Conservation (phyloP, 495 filamentous ascomycete genomes). For the Penicillium verhagenii region DNA sequence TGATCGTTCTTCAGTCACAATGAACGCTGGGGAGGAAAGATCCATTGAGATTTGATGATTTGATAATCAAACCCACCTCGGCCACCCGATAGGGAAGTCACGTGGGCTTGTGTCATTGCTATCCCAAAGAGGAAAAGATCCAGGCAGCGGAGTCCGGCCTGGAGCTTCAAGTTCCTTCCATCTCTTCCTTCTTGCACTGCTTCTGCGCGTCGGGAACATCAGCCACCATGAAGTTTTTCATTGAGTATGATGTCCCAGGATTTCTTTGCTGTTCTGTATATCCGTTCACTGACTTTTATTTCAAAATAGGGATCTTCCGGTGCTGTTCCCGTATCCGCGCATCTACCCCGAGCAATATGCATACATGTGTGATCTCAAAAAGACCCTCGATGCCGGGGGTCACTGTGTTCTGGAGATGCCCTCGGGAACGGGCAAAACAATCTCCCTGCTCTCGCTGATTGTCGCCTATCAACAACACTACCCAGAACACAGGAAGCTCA, state of each 20-base stretch:
- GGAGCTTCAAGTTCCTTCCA: constrained; percentile 7
- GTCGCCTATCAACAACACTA: constrained; percentile 93
- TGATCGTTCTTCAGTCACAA: constrained; percentile 3
- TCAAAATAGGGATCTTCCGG: constrained; percentile 70
- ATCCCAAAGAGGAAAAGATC: constrained; percentile 37
- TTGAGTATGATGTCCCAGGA: constrained; percentile 59
- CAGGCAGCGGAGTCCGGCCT: constrained; percentile 1
- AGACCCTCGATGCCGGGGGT: constrained; percentile 88
- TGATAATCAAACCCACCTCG: constrained; percentile 21
- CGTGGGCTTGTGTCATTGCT: constrained; percentile 43
- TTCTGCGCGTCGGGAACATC: constrained; percentile 25
- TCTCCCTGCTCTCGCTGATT: constrained; percentile 92
- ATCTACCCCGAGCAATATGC: constrained; percentile 99
- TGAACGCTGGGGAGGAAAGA: constrained; percentile 7
- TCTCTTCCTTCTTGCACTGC: constrained; percentile 12
- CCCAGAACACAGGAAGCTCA: constrained; percentile 87
- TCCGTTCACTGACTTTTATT: constrained; percentile 6
- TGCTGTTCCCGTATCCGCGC: constrained; percentile 95
- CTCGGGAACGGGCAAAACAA: constrained; percentile 98
- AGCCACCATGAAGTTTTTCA: constrained; percentile 90
- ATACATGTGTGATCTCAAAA: constrained; percentile 99
- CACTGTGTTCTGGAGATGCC: constrained; percentile 99
- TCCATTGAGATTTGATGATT: background rate
- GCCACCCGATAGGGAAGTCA: constrained; percentile 38
- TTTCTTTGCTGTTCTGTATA: background rate